Conservation (phyloP, 441 rosid species). For the Populus trichocarpa region DNA sequence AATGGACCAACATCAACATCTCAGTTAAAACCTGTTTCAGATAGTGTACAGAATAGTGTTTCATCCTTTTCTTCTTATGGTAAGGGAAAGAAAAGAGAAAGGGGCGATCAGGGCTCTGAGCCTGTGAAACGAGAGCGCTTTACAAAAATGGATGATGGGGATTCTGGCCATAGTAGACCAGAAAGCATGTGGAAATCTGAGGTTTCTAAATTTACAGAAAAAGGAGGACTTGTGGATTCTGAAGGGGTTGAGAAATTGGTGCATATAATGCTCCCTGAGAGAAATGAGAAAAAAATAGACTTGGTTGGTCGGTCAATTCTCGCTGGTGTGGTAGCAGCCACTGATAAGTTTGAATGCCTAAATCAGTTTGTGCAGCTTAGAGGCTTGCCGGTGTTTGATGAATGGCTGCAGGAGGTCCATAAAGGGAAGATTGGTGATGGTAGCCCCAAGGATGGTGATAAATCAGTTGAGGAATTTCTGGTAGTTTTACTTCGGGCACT, state of each 20-base stretch:
- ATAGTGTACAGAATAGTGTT: slow-evolving; percentile 51
- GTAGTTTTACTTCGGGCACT: slow-evolving; percentile 78
- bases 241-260: slow-evolving; percentile 82
- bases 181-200: slow-evolving; percentile 67
- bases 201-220: slow-evolving; percentile 71
- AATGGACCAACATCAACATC: slow-evolving; percentile 74
- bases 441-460: slow-evolving; percentile 66
- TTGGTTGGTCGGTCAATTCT: slow-evolving; percentile 67
- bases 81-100: slow-evolving; percentile 94
- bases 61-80: slow-evolving; percentile 62
- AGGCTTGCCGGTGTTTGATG: slow-evolving; percentile 90
- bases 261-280: slow-evolving; percentile 67
- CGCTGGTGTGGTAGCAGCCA: slow-evolving; percentile 76
- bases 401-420: slow-evolving; percentile 97
- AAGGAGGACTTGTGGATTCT: slow-evolving; percentile 72
- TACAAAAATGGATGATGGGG: slow-evolving; percentile 58
- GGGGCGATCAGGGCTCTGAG: slow-evolving; percentile 70
- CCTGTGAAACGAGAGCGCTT: slow-evolving; percentile 68
- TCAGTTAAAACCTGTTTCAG: slow-evolving; percentile 62
- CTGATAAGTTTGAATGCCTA: slow-evolving; percentile 85
- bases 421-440: slow-evolving; percentile 84
- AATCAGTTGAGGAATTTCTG: slow-evolving; percentile 75
- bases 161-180: slow-evolving; percentile 45
- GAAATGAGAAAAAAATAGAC: slow-evolving; percentile 69
- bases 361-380: slow-evolving; percentile 73